Percentiles rank a stretch among this genome's conserved stretches.
Conservation (phyloP, 495 filamentous ascomycete genomes). For the Tetracladium marchalianum region DNA sequence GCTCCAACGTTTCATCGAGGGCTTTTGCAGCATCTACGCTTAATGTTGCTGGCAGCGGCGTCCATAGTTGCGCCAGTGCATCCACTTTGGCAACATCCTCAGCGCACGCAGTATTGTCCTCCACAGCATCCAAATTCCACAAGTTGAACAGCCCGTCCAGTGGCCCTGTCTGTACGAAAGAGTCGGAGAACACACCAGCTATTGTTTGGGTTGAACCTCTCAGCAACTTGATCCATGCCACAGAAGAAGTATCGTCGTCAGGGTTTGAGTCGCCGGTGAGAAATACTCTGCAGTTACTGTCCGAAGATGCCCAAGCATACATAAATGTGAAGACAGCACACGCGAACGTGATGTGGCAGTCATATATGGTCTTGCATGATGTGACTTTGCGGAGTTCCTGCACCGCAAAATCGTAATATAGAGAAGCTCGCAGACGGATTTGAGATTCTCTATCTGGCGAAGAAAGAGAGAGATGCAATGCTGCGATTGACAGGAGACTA, state of each 20-base stretch:
- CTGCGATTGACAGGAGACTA: conserved; percentile 40
- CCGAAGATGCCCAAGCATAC: conserved; percentile 11
- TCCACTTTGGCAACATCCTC: conserved; percentile 5
- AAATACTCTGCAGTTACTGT: conserved; percentile 7
- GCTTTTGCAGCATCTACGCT: not conserved
- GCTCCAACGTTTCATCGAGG: not conserved
- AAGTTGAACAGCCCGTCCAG: not conserved
- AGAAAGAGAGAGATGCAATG: conserved; percentile 33
- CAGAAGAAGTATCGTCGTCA: not conserved
- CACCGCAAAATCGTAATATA: conserved; percentile 3
- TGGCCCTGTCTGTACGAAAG: no score
- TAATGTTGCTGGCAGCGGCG: not conserved
- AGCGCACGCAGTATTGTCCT: not conserved
- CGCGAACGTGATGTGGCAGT: conserved; percentile 13
- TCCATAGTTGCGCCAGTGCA: conserved; percentile 1
- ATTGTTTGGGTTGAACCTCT: conserved; percentile 1
- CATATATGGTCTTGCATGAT: conserved; percentile 1
- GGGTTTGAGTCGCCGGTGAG: conserved; percentile 1
- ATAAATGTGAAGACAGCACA: conserved; percentile 7
- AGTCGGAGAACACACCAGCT: not conserved
- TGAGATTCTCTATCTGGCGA: conserved; percentile 20
- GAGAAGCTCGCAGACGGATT: conserved; percentile 11
- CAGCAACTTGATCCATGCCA: conserved; percentile 11
- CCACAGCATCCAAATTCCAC: conserved; percentile 5
- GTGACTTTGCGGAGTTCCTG: conserved; percentile 11